A percentile compares a stretch with the other conserved stretches of the same genome.
phyloP scores from a whole-genome alignment of 108 stramenopile genomes.

The Conticribra guillardii region DNA sequence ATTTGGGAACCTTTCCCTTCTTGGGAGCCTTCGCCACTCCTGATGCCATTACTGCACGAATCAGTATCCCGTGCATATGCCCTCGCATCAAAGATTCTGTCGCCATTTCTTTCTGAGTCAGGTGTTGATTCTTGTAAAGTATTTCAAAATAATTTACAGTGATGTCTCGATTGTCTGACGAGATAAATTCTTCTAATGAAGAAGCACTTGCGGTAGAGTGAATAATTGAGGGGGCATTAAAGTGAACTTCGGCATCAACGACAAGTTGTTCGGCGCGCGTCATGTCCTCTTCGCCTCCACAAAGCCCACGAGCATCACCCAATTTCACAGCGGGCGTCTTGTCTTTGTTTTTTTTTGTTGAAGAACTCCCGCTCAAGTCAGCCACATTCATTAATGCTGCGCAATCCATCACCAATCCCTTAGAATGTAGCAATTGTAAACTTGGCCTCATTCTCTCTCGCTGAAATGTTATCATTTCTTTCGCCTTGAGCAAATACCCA shows the following conservation, averaged over 20 bases:
- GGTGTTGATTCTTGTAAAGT: conserved; percentile 26
- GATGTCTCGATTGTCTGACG: conserved; percentile 75
- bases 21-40: conserved; percentile 72
- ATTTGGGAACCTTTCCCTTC: conserved; percentile 76
- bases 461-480: conserved; percentile 77
- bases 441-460: conserved; percentile 67
- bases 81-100: conserved; percentile 55
- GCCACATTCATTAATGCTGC: conserved; percentile 58
- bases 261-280: conserved; percentile 63
- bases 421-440: conserved; percentile 62
- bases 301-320: conserved; percentile 54
- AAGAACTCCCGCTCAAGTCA: conserved; percentile 26
- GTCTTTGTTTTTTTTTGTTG: neutral
- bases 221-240: conserved; percentile 62
- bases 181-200: conserved; percentile 5
- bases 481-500: conserved; percentile 69
- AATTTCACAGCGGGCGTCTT: neutral
- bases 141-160: conserved; percentile 59
- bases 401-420: conserved; percentile 71
- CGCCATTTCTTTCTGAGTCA: conserved; percentile 38
- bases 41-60: conserved; percentile 63
- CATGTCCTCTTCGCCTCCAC: conserved; percentile 67
- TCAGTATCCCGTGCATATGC: conserved; percentile 67
- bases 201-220: conserved; percentile 20
- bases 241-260: conserved; percentile 56